These are phyloP conservation scores for Beauveria sp. DNA, from an alignment of 2,329 filamentous ascomycete genomes.

Conservation along the genomic window DNA sequence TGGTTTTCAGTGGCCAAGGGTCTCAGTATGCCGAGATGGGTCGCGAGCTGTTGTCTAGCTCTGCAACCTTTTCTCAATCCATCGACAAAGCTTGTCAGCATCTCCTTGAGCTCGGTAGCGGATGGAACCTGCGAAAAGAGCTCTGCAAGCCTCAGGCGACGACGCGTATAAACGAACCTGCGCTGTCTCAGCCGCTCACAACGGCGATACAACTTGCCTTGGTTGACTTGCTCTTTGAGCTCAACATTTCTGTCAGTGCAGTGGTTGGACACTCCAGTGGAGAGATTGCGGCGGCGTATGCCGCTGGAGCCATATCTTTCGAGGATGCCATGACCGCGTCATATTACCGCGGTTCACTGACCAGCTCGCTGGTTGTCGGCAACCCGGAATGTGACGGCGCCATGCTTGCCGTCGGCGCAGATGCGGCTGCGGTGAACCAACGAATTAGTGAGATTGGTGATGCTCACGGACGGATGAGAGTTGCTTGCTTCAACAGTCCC, in stretches of 20 bases:
- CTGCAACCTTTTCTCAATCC: slow-evolving; percentile 22
- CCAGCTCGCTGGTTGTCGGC: slow-evolving; percentile 17
- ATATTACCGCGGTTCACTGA: slow-evolving; percentile 24
- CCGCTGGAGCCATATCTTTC: slow-evolving; percentile 31
- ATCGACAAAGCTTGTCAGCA: slow-evolving; percentile 17
- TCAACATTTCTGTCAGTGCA: slow-evolving; percentile 26
- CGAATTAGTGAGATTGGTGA: slow-evolving; percentile 19
- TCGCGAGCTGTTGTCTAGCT: slow-evolving; percentile 19
- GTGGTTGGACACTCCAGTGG: slow-evolving; percentile 35
- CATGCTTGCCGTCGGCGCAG: slow-evolving; percentile 32
- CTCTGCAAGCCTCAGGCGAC: slow-evolving; percentile 10
- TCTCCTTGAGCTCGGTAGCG: not conserved
- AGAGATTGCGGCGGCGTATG: slow-evolving; percentile 36
- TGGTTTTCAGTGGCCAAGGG: slow-evolving; percentile 26
- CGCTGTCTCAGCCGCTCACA: slow-evolving; percentile 30
- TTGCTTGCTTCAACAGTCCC: slow-evolving; percentile 24
- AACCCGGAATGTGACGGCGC: slow-evolving; percentile 19
- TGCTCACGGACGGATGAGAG: slow-evolving; percentile 19
- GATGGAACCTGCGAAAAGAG: not conserved
- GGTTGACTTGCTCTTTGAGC: slow-evolving; percentile 31
- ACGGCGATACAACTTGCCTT: slow-evolving; percentile 37
- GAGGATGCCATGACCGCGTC: slow-evolving; percentile 36
- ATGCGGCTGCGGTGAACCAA: slow-evolving; percentile 13
- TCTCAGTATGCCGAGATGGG: slow-evolving; percentile 25
- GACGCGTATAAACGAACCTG: slow-evolving; percentile 23